Conservation (phyloP, 306 rosid species). For the Trifolium repens region DNA sequence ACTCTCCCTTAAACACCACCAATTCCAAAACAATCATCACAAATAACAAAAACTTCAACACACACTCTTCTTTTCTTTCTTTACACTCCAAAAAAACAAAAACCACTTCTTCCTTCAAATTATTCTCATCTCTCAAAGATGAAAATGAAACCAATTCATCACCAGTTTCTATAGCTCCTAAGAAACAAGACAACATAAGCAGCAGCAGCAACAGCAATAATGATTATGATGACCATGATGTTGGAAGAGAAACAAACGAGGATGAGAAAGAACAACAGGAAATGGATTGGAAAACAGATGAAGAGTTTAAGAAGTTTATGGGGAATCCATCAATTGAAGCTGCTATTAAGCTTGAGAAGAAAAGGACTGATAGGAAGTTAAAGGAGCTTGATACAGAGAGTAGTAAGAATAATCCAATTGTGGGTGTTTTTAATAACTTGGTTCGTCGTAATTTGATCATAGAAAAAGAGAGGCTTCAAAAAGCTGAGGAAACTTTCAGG, state of each 20-base stretch:
- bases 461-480: constrained; percentile 72
- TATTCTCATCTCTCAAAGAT: constrained; percentile 10
- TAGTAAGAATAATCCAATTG: constrained; percentile 56
- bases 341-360: constrained; percentile 90
- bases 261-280: constrained; percentile 63
- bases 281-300: constrained; percentile 79
- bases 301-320: constrained; percentile 85
- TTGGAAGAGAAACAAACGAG: background rate
- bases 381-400: constrained; percentile 73
- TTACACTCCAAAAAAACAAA: constrained; percentile 1
- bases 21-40: background rate
- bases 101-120: constrained; percentile 24
- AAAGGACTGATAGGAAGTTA: constrained; percentile 82
- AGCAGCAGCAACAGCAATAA: background rate
- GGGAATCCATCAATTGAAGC: constrained; percentile 90
- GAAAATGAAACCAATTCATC: constrained; percentile 38
- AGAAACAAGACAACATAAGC: constrained; percentile 30
- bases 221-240: constrained; percentile 15
- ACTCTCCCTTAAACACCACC: background rate
- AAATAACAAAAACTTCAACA: background rate
- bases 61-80: background rate
- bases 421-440: constrained; percentile 47
- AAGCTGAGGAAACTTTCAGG: constrained; percentile 70
- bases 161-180: constrained; percentile 48
- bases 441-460: constrained; percentile 55